phyloP scores from a whole-genome alignment of 805 yeast species.

The Wickerhamomyces pijperi region DNA sequence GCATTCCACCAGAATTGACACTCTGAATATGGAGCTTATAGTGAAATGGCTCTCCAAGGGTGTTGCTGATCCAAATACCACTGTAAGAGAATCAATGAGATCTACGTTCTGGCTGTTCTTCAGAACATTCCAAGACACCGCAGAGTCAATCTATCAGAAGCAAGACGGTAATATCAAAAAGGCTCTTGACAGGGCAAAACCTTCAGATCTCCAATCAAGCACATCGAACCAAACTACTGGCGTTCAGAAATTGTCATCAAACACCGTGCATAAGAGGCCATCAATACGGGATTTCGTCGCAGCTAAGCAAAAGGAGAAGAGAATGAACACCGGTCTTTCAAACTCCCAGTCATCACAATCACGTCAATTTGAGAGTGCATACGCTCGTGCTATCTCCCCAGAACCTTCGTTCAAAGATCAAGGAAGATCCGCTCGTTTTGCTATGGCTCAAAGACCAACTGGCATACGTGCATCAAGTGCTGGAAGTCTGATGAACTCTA shows the following conservation, averaged over 20 bases:
- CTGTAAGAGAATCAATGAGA: constrained; percentile 69
- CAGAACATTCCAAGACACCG: constrained; percentile 40
- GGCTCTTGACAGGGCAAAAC: constrained; percentile 53
- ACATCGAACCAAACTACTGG: no score
- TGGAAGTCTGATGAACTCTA: constrained; percentile 2
- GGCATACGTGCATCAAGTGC: constrained; percentile 12
- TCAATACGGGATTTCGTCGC: constrained; percentile 38
- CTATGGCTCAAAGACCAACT: constrained; percentile 11
- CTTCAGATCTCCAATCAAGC: constrained; percentile 21
- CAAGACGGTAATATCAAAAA: constrained; percentile 30
- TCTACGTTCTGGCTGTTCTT: constrained; percentile 62
- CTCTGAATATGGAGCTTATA: constrained; percentile 27
- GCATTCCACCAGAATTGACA: constrained; percentile 27
- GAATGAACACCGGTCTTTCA: background rate
- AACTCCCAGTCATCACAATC: no score
- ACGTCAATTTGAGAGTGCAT: no score
- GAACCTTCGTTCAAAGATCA: constrained; percentile 6
- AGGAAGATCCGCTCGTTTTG: constrained; percentile 15
- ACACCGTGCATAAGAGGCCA: constrained; percentile 22
- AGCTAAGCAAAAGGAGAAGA: constrained; percentile 21
- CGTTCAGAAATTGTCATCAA: no score
- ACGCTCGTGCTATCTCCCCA: no score
- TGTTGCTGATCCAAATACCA: constrained; percentile 68
- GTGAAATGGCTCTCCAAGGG: constrained; percentile 47
- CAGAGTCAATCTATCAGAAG: constrained; percentile 21